phyloP scores from a whole-genome alignment of 345 rosid genomes.

The Corchorus olitorius region DNA sequence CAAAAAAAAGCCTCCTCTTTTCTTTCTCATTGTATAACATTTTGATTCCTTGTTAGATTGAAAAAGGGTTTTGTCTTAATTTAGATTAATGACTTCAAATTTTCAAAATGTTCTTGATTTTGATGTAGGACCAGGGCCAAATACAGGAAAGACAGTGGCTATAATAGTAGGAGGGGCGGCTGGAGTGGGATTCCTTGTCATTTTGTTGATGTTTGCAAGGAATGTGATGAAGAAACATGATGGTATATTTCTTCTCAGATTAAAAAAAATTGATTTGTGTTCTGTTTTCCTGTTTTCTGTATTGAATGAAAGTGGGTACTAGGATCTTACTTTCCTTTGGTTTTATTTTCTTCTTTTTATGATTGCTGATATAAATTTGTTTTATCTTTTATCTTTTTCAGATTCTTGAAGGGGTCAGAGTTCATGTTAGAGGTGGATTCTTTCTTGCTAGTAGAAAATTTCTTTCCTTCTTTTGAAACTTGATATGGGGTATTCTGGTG shows the following conservation, averaged over 20 bases:
- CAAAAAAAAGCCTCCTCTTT: not conserved
- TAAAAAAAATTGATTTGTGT: not conserved
- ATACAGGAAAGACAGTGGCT: conserved; percentile 92
- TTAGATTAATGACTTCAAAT: not conserved
- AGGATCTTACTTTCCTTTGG: not conserved
- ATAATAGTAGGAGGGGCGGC: conserved; percentile 96
- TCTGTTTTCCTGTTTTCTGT: not conserved
- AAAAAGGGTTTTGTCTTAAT: not conserved
- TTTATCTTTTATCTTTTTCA: not conserved
- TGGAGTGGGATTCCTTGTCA: conserved; percentile 85
- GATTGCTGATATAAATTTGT: not conserved
- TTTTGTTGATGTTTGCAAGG: conserved; percentile 80
- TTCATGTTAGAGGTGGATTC: conserved; percentile 25
- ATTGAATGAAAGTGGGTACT: not conserved
- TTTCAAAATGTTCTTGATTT: conserved; percentile 16
- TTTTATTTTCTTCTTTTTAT: not conserved
- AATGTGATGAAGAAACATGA: conserved; percentile 75
- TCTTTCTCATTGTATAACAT: not conserved
- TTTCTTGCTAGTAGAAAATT: conserved; percentile 17
- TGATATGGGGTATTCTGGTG: conserved; percentile 21
- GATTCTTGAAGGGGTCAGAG: conserved; percentile 12
- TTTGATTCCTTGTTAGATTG: conserved; percentile 1
- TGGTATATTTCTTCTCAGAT: conserved; percentile 43
- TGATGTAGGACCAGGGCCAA: conserved; percentile 57
- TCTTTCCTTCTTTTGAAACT: conserved; percentile 19